phyloP scores from a whole-genome alignment of 1,139 yeast genomes.

The Magnusiomyces fungicola region DNA sequence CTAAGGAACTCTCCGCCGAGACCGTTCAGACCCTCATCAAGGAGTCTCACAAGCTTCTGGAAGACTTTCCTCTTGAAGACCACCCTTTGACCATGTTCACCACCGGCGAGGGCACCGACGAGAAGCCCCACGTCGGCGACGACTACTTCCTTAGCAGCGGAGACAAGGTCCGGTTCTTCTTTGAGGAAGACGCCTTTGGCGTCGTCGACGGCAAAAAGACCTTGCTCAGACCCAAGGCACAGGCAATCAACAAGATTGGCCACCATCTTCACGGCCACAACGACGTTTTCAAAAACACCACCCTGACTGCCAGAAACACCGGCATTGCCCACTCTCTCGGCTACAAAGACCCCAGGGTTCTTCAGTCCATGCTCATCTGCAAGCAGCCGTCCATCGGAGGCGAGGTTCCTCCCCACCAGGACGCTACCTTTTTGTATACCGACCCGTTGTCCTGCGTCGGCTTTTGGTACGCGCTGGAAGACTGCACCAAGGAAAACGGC shows the following conservation, averaged over 20 bases:
- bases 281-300: conserved; percentile 40
- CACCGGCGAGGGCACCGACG: conserved; percentile 47
- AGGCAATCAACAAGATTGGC: conserved; percentile 69
- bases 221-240: conserved; percentile 45
- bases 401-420: conserved; percentile 74
- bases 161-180: conserved; percentile 61
- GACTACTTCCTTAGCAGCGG: conserved; percentile 62
- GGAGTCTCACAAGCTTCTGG: conserved; percentile 42
- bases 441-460: conserved; percentile 68
- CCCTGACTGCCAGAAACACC: conserved; percentile 46
- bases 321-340: conserved; percentile 48
- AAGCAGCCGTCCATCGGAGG: conserved; percentile 72
- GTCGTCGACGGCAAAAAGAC: conserved; percentile 30
- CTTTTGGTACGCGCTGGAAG: conserved; percentile 77
- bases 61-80: conserved; percentile 43
- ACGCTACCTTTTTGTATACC: conserved; percentile 66
- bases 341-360: conserved; percentile 58
- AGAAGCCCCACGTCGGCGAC: conserved; percentile 57
- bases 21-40: conserved; percentile 38
- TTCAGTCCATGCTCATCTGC: conserved; percentile 75
- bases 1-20: conserved; percentile 42
- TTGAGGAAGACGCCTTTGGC: conserved; percentile 55
- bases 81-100: conserved; percentile 71
- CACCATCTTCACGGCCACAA: conserved; percentile 63
- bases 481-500: conserved; percentile 61